Conservation (phyloP, 345 rosid species). For the Aurinia saxatilis region DNA sequence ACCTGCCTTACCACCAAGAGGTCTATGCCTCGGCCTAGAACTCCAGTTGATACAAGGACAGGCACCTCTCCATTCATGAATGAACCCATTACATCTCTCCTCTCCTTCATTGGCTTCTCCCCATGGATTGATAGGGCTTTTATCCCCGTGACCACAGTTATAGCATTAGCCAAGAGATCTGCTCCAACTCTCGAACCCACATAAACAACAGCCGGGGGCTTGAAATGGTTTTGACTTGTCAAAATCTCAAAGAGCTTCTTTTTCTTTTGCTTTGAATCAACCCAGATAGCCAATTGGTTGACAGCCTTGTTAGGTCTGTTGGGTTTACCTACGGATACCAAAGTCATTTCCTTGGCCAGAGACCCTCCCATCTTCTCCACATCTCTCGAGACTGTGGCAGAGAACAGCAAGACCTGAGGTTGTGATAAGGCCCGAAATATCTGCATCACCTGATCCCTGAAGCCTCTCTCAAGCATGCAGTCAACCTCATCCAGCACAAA, state of each 20-base stretch:
- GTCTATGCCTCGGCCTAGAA: slow-evolving; percentile 80
- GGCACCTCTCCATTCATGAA: slow-evolving; percentile 73
- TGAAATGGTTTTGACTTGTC: slow-evolving; percentile 67
- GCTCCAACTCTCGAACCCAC: slow-evolving; percentile 90
- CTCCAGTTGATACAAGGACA: slow-evolving; percentile 73
- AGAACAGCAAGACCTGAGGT: slow-evolving; percentile 79
- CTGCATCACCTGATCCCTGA: slow-evolving; percentile 86
- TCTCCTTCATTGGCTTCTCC: slow-evolving; percentile 85
- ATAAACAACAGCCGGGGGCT: slow-evolving; percentile 67
- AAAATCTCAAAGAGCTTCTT: slow-evolving; percentile 85
- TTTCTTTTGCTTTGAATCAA: slow-evolving; percentile 84
- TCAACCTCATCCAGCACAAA: slow-evolving; percentile 88
- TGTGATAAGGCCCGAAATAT: slow-evolving; percentile 60
- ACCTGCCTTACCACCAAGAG: slow-evolving; percentile 80
- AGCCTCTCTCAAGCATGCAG: slow-evolving; percentile 90
- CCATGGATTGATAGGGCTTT: slow-evolving; percentile 84
- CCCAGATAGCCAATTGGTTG: slow-evolving; percentile 86
- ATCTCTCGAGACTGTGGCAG: slow-evolving; percentile 69
- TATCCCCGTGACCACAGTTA: slow-evolving; percentile 57
- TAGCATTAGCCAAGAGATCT: slow-evolving; percentile 77
- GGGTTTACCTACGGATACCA: slow-evolving; percentile 56
- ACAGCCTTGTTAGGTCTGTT: slow-evolving; percentile 61
- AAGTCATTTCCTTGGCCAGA: slow-evolving; percentile 38
- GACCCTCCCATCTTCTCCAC: slow-evolving; percentile 62
- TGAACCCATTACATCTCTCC: slow-evolving; percentile 66